These are phyloP conservation scores for Eimeria maxima DNA, from an alignment of 169 alveolate species.

Conservation along the genomic window DNA sequence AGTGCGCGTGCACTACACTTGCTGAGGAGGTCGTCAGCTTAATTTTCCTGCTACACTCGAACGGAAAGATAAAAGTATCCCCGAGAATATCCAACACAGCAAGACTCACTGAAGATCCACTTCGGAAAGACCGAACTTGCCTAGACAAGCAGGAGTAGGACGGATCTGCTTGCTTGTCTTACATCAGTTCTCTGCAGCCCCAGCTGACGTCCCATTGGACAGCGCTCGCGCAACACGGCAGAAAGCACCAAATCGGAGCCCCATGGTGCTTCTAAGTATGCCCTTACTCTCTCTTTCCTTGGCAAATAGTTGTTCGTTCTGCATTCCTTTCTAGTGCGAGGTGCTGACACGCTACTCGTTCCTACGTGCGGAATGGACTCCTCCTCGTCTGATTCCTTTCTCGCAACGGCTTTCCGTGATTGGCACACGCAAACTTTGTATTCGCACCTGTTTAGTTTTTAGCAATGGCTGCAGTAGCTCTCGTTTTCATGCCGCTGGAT, in stretches of 20 bases:
- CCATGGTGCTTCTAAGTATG: background rate
- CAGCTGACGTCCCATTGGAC: constrained; percentile 30
- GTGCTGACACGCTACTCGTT: background rate
- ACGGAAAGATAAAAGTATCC: background rate
- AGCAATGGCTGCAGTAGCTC: constrained; percentile 18
- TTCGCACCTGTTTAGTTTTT: background rate
- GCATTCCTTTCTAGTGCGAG: background rate
- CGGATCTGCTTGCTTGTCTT: background rate
- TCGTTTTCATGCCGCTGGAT: background rate
- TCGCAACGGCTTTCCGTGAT: background rate
- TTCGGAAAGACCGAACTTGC: background rate
- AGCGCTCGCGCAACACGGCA: background rate
- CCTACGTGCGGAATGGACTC: background rate
- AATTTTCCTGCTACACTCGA: background rate
- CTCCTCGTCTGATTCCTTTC: background rate
- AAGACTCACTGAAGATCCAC: background rate
- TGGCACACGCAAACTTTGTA: background rate
- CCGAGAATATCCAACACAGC: background rate
- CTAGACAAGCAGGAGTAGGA: background rate
- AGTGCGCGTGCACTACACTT: background rate
- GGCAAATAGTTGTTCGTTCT: background rate
- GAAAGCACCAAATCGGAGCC: background rate
- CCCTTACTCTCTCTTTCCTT: background rate
- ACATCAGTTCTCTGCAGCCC: background rate
- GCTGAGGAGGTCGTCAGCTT: background rate